Percentiles rank a stretch among this genome's conserved stretches.
Conservation (phyloP, 306 rosid genomes). For the Leucaena leucocephala region DNA sequence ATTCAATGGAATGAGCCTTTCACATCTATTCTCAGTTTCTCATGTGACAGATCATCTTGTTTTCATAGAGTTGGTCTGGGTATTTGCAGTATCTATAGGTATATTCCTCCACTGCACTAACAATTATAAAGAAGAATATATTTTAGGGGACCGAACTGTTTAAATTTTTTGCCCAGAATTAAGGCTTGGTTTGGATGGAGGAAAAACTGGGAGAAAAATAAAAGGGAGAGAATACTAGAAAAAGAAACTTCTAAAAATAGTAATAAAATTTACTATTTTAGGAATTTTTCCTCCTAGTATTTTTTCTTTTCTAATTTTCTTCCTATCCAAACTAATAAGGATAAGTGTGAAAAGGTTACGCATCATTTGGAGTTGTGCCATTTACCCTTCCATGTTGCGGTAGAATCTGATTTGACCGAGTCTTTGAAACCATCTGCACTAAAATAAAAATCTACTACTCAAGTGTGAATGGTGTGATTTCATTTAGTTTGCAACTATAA, state of each 20-base stretch:
- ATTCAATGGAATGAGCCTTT: neutral
- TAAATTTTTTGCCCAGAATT: neutral
- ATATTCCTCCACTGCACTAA: neutral
- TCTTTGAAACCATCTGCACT: neutral
- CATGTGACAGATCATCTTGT: neutral
- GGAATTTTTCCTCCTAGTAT: no score
- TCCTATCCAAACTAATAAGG: no score
- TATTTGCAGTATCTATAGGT: neutral
- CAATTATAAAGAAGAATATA: neutral
- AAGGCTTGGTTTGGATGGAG: no score
- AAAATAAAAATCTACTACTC: neutral
- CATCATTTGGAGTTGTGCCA: neutral
- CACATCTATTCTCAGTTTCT: neutral
- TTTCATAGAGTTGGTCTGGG: neutral
- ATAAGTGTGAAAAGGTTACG: neutral
- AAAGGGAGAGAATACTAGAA: no score
- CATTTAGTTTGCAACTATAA: neutral
- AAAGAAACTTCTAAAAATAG: no score
- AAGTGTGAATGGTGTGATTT: constrained; percentile 1
- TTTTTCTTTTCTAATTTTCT: no score
- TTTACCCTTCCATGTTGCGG: neutral
- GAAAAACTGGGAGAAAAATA: no score
- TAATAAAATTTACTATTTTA: no score
- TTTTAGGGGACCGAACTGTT: neutral
- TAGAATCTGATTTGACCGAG: neutral